Evolutionary conservation across 202 grass and related monocot genomes (phyloP), one percentile per base, ranked within the genome.

Genomic region (Dendrocalamus latiflorus): DNA sequence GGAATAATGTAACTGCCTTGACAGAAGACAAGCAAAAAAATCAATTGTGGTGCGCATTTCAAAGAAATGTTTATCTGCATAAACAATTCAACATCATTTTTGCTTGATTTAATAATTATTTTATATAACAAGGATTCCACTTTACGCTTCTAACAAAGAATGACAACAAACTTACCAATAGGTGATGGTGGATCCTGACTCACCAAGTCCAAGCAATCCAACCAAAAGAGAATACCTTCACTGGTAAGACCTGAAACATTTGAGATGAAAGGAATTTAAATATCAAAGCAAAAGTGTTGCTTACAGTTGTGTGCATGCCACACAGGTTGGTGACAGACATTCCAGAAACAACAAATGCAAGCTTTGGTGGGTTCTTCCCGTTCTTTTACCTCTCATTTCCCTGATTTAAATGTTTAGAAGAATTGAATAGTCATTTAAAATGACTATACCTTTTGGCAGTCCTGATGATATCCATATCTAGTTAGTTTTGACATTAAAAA

Each of bases 101-200:
- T 66, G 15, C 18, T 72, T 65, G 47, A 42, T 48, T 47, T 47
- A 66, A 12, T 74, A 86, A 56, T 41, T 57, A 20, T n/a, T 63
- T 30, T 71, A 13, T 76, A 26, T n/a, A 49, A 47, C 4, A 70
- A 72, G 57, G 9, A 54, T 51, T 65, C 26, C 64, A 69, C 30
- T 74, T 83, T 82, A 77, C 82, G 67, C 69, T 77, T 71, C 64
- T 79, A 83, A 90, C 68, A 49, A 79, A 74, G 75, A 75, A 75
- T 14, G 59, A 68, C 37, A 64, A 80, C 41, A 68, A 85, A 83
- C 50, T 84, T 91, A 78, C 68, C 53, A 81, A 65, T 84, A 99
- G 96, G 96, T 84, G 47, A 96, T 99, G 93, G 88, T 99, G 81
- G 93, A 99, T 81, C 96, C 96, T 10, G 96, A 99, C 77, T 93